These are phyloP conservation scores for Perilla frutescens DNA, from an alignment of 257 asterid species.

Conservation along the genomic window DNA sequence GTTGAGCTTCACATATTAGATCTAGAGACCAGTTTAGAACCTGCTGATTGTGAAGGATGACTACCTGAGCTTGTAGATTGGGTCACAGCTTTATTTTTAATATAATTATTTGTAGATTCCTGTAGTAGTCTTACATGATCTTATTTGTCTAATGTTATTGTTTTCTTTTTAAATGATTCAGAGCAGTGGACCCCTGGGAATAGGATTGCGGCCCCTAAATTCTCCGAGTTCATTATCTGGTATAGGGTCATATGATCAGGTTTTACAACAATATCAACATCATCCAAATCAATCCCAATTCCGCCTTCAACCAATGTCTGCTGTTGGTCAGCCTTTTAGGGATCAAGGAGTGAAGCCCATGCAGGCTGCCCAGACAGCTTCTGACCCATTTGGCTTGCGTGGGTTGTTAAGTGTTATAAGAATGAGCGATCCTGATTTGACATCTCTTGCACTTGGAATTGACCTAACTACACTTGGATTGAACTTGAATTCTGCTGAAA, in stretches of 20 bases:
- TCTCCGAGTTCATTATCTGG: conserved; percentile 76
- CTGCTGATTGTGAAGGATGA: conserved; percentile 18
- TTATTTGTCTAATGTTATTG: conserved; percentile 9
- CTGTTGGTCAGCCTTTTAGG: conserved; percentile 82
- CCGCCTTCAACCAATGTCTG: conserved; percentile 88
- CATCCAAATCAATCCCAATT: conserved; percentile 85
- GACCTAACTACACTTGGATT: conserved; percentile 94
- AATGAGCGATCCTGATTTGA: conserved; percentile 86
- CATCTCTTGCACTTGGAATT: conserved; percentile 94
- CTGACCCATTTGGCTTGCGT: conserved; percentile 87
- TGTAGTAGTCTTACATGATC: conserved; percentile 20
- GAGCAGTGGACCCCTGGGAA: conserved; percentile 77
- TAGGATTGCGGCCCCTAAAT: conserved; percentile 83
- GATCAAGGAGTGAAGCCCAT: conserved; percentile 83
- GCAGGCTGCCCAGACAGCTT: conserved; percentile 61
- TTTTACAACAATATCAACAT: conserved; percentile 90
- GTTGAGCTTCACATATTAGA: conserved; percentile 13
- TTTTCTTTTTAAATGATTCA: conserved; percentile 43
- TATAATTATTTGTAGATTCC: conserved; percentile 6
- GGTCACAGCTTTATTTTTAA: conserved; percentile 11
- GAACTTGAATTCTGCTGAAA: conserved; percentile 90
- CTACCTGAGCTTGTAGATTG: conserved; percentile 25
- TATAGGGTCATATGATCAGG: conserved; percentile 85
- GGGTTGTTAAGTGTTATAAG: conserved; percentile 89
- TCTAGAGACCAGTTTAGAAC: conserved; percentile 17